A percentile compares a stretch with the other conserved stretches of the same genome.
Conservation (phyloP, 1,284 basidiomycete species). For the Ceratobasidium sp. region DNA sequence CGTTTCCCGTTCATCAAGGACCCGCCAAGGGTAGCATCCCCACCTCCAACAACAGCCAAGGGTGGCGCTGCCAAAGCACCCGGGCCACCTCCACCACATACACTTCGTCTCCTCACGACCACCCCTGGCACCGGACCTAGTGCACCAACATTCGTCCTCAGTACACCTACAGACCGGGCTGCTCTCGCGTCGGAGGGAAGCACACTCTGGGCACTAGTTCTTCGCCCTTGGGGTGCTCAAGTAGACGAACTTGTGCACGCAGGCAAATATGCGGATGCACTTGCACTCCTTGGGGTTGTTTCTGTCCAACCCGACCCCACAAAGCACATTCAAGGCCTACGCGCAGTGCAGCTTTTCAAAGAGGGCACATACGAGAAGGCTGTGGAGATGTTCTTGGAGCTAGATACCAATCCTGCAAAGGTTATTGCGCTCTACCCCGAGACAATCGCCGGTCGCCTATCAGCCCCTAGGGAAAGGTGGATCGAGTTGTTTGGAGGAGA, state of each 20-base stretch:
- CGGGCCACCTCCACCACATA: constrained; percentile 32
- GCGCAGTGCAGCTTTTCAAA: constrained; percentile 82
- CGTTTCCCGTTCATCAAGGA: constrained; percentile 66
- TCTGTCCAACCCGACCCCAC: constrained; percentile 8
- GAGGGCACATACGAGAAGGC: constrained; percentile 76
- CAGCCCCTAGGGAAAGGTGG: constrained; percentile 78
- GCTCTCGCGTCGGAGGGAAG: constrained; percentile 72
- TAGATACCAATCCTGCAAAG: constrained; percentile 93
- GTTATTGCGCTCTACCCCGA: constrained; percentile 91
- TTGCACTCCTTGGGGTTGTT: constrained; percentile 73
- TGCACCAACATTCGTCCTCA: constrained; percentile 68
- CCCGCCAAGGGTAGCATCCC: constrained; percentile 48
- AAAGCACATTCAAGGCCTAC: constrained; percentile 68
- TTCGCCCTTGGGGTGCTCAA: constrained; percentile 81
- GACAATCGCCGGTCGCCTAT: constrained; percentile 80
- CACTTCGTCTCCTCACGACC: constrained; percentile 68
- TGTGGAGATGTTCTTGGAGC: constrained; percentile 86
- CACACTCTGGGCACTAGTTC: constrained; percentile 78
- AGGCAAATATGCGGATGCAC: constrained; percentile 81
- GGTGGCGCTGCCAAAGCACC: constrained; percentile 4
- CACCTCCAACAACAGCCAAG: constrained; percentile 45
- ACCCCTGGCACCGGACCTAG: constrained; percentile 63
- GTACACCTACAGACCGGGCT: constrained; percentile 77
- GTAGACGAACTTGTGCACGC: constrained; percentile 83
- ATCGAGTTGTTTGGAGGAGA: constrained; percentile 88